Evolutionary conservation across 768 basidiomycete genomes (phyloP).

Genomic region (Amanita muscaria): DNA sequence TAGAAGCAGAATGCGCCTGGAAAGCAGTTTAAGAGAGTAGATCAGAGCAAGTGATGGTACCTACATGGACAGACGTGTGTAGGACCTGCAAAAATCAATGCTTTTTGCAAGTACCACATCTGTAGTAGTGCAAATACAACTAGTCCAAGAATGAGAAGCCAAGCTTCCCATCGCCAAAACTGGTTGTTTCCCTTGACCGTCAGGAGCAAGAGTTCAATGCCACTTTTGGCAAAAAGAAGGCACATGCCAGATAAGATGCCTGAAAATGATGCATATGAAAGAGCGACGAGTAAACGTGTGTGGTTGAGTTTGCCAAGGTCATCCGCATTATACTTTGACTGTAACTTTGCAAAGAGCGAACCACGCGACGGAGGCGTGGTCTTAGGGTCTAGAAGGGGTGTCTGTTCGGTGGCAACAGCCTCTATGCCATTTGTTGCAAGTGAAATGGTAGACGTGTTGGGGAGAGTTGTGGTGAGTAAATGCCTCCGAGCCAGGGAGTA

Average conservation of each 20-base stretch:
- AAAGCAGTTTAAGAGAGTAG: conserved; percentile 12
- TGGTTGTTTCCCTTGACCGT: conserved; percentile 72
- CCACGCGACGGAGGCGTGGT: conserved; percentile 4
- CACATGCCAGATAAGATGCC: conserved; percentile 91
- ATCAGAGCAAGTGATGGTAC: conserved; percentile 19
- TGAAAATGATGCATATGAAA: conserved; percentile 81
- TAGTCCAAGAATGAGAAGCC: conserved; percentile 69
- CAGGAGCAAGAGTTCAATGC: conserved; percentile 78
- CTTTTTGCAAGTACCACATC: conserved; percentile 78
- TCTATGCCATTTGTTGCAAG: conserved; percentile 26
- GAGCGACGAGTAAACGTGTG: conserved; percentile 57
- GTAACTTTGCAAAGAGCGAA: no score
- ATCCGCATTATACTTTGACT: neutral
- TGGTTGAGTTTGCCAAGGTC: neutral
- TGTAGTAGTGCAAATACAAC: conserved; percentile 72
- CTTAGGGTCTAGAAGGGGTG: conserved; percentile 45
- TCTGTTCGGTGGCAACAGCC: conserved; percentile 38
- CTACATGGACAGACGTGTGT: conserved; percentile 79
- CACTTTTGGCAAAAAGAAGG: conserved; percentile 88
- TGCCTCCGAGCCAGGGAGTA: conserved; percentile 44
- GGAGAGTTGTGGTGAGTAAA: conserved; percentile 11
- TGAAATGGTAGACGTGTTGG: conserved; percentile 23
- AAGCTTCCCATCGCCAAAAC: conserved; percentile 78
- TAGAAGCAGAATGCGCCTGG: conserved; percentile 91
- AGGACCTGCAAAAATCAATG: conserved; percentile 72